Evolutionary conservation across 495 filamentous ascomycete genomes (phyloP), one percentile per base, ranked within the genome.

Genomic region (Aspergillus nidulans): DNA sequence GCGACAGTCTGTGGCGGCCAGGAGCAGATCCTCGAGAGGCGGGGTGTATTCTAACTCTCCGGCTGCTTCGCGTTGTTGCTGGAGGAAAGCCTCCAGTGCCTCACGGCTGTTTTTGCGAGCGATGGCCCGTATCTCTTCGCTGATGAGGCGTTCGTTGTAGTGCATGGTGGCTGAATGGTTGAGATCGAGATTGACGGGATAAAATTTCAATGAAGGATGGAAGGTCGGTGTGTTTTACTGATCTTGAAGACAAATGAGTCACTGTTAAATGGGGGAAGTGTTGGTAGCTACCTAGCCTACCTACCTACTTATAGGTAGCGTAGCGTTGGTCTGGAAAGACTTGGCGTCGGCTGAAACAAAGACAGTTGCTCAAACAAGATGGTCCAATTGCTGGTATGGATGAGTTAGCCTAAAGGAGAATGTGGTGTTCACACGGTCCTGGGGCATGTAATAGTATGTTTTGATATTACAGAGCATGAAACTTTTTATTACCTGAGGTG

Each of bases 51-150:
- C 49, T 28, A 36, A 8, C 6, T 42, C 26, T 9, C 26, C 26
- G 26, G 26, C 38, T 19, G 36, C 30, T 40, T 39, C 49, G 20
- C 18, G 38, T n/a, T 42, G 15, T 18, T 42, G 49, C 49, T 52
- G 49, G 38, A 52, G 24, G 36, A 52, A 42, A 43, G 38, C 20
- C 23, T 52, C 49, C 1, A 42, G 34, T 20, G 49, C 49, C 9
- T 52, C 49, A 30, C 49, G 49, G 36, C 34, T 40, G 36, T 42
- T 42, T 42, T 41, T 15, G 34, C 20, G 49, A 20, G 15, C 15
- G 20, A 52, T 40, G 24, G 36, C 49, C 34, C 15, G 24, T 10
- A 52, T 39, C 13, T 52, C 49, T 16, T 52, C 49, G 20, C 32
- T 50, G 24, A 34, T 18, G 32, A 19, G 23, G 10, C 15, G 7